Percentiles rank a stretch among this genome's conserved stretches.
These are phyloP conservation scores for Fusarium sp. DNA, from an alignment of 2,329 filamentous ascomycete species.

Conservation along the genomic window DNA sequence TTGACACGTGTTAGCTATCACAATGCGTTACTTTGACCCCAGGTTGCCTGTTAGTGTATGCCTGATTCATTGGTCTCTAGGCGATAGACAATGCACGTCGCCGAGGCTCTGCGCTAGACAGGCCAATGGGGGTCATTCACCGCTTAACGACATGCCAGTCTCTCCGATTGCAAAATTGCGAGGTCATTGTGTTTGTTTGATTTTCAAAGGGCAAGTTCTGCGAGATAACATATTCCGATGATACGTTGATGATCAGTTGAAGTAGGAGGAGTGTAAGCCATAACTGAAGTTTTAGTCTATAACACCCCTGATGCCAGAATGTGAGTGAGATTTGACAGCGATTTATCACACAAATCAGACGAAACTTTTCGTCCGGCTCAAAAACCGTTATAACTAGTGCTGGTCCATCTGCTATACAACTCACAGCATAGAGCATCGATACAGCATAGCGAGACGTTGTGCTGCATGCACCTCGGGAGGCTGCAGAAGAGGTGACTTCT, in stretches of 20 bases:
- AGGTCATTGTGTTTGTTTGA: constrained; percentile 7
- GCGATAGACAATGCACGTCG: neutral
- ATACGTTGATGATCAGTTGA: neutral
- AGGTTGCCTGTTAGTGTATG: neutral
- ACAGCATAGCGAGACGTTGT: neutral
- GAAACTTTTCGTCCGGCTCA: neutral
- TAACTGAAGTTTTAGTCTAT: neutral
- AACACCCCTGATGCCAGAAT: neutral
- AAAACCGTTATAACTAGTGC: neutral
- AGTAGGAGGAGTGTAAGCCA: neutral
- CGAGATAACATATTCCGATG: neutral
- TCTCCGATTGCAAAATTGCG: neutral
- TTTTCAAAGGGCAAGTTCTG: neutral
- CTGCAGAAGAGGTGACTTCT: neutral
- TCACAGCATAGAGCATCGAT: neutral
- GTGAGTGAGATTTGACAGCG: no score
- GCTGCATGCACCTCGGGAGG: neutral
- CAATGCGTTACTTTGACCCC: neutral
- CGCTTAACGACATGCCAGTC: constrained; percentile 7
- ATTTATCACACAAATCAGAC: neutral
- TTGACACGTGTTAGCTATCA: constrained; percentile 13
- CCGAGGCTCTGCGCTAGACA: constrained; percentile 14
- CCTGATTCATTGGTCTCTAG: neutral
- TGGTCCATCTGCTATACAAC: neutral
- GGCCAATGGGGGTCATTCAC: constrained; percentile 3